Evolutionary conservation across 2,329 filamentous ascomycete species (phyloP).

Genomic region (Fusarium sp.): DNA sequence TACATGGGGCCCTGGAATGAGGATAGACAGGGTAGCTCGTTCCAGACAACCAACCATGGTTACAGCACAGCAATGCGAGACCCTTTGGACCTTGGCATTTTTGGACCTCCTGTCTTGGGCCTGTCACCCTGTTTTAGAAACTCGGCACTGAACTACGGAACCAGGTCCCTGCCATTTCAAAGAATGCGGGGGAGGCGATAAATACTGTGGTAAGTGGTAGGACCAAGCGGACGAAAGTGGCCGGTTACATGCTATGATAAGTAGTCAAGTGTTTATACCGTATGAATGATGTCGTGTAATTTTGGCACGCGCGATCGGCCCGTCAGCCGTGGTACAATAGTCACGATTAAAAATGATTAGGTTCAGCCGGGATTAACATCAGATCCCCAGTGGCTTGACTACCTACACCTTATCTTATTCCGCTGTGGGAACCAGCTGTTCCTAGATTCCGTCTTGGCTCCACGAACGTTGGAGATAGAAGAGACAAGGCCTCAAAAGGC

Average conservation of each 20-base stretch:
- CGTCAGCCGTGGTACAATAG: too few species aligned
- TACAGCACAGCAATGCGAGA: background rate
- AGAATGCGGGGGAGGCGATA: slow-evolving; percentile 25
- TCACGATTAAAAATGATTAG: too few species aligned
- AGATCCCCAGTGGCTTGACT: background rate
- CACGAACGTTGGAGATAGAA: background rate
- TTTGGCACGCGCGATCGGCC: background rate
- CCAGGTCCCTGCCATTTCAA: background rate
- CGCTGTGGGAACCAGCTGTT: background rate
- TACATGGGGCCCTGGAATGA: background rate
- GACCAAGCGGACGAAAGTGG: background rate
- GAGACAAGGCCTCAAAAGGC: slow-evolving; percentile 17
- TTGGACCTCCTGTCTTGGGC: background rate
- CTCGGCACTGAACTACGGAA: slow-evolving; percentile 23
- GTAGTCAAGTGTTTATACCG: background rate
- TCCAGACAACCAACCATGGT: slow-evolving; percentile 1
- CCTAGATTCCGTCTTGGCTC: background rate
- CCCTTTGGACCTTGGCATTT: slow-evolving; percentile 8
- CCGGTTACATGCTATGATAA: background rate
- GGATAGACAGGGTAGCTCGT: slow-evolving; percentile 13
- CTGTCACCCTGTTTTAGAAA: background rate
- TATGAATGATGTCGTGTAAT: background rate
- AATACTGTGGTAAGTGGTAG: too few species aligned
- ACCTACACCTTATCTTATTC: background rate
- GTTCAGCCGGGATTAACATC: background rate